Base-by-base conservation (phyloP, 2,329 filamentous ascomycete species). In the Davidsoniella neocaledoniae region DNA sequence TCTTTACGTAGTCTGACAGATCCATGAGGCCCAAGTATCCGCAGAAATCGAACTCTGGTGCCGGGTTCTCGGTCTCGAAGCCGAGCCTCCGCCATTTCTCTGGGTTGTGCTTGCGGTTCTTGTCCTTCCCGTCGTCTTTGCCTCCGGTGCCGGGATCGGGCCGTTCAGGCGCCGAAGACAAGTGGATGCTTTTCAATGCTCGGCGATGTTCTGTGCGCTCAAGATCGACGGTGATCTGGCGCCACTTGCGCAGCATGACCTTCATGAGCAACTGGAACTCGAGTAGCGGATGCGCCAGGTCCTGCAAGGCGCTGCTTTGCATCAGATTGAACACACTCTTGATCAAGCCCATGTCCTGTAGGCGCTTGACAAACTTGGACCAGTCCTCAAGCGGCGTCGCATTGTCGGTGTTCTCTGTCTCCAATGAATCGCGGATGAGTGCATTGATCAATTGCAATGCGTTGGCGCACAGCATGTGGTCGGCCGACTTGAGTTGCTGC, bases 1-100 rank as follows among this genome's bases (percentile, higher is more conserved):
- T 94, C 59, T 83, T 77, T 45, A 94, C 86, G 62, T 86, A 98
- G 63, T 96, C 88, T 2, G 87, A 86, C 59, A 98, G 66, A 62
- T 98, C 91, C 88, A 98, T 96, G 77, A 98, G 86, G 25, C 91
- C 91, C 49, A 98, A 66, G 61, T 88, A 96, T 0, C 91, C 91
- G 25, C 84, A 83, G 38, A 77, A 70, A 17, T 86, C 80, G 60
- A 98, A 96, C 57, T 98, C 91, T 58, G 74, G 73, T 0, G 81
- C 81, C 3, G 91, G 91, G 56, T 77, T 88, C 64, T 98, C 91
- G 0, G 83, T 82, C 63, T 91, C 83, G 59, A 98, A 98, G 2
- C 91, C 91, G 40, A 98, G 64, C 49, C 88, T 74, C 58, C 87
- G 76, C 91, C 91, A 98, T 62, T 95, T 95, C 59, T 93, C 82